Evolutionary conservation across 2,329 filamentous ascomycete species (phyloP).

Genomic region (Plenodomus lindquistii): DNA sequence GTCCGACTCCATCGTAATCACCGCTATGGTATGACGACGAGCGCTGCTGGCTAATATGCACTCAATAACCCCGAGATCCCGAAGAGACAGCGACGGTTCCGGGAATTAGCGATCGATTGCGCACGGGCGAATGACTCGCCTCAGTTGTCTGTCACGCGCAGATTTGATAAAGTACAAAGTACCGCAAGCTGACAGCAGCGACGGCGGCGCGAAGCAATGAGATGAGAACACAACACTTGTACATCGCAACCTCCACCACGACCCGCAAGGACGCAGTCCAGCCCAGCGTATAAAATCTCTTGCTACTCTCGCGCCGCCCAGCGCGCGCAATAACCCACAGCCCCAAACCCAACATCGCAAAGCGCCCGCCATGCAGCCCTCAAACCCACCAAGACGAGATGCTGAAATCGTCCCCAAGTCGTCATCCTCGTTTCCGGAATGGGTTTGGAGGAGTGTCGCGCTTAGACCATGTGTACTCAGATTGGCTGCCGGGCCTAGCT

Average conservation of each 20-base stretch:
- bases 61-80: slow-evolving; percentile 10
- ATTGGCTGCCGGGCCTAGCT: slow-evolving; percentile 27
- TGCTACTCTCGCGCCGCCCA: neutral
- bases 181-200: too few relatives aligned
- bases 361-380: slow-evolving; percentile 2
- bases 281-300: neutral
- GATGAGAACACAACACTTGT: neutral
- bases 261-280: neutral
- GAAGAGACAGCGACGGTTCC: slow-evolving; percentile 14
- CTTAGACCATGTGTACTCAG: slow-evolving; percentile 5
- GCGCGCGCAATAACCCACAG: neutral
- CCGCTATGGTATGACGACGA: slow-evolving; percentile 19
- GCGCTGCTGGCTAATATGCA: slow-evolving; percentile 10
- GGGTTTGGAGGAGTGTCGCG: slow-evolving; percentile 3
- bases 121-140: neutral
- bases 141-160: neutral
- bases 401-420: slow-evolving; percentile 7
- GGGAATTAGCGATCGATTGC: slow-evolving; percentile 6
- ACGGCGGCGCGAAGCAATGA: neutral
- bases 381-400: slow-evolving; percentile 4
- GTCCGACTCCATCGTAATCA: slow-evolving; percentile 18
- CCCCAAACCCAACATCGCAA: neutral
- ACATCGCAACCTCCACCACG: neutral
- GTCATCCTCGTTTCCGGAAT: slow-evolving; percentile 7
- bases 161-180: neutral